These are phyloP conservation scores for Ettlia oleoabundans DNA, from an alignment of 139 green algal genomes.

Conservation along the genomic window DNA sequence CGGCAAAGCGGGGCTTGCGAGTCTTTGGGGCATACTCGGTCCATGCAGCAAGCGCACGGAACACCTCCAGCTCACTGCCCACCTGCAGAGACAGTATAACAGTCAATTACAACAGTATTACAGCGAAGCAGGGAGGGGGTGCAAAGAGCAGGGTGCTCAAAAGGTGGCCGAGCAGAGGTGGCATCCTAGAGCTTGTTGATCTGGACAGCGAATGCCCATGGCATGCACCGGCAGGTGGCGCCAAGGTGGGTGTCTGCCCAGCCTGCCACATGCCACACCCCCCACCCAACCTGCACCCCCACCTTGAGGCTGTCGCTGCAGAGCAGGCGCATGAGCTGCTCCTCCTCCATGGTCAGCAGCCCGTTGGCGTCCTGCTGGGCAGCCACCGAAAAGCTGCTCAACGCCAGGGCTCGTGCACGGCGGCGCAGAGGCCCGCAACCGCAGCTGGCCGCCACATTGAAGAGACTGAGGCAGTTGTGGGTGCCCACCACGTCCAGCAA, in stretches of 20 bases:
- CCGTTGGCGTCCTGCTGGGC: conserved; percentile 14
- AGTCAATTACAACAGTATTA: too few species aligned
- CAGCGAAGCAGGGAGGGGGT: too few species aligned
- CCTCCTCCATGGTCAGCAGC: conserved; percentile 16
- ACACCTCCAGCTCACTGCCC: conserved; percentile 34
- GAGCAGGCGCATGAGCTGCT: conserved; percentile 27
- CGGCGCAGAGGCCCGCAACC: conserved; percentile 17
- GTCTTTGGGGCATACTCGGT: conserved; percentile 6
- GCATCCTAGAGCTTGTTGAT: too few species aligned
- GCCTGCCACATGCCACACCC: background rate
- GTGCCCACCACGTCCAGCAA: conserved; percentile 24
- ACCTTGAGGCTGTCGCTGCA: conserved; percentile 38
- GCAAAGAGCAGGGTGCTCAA: too few species aligned
- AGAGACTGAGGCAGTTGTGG: conserved; percentile 34
- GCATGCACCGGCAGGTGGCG: too few species aligned
- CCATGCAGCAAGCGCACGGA: conserved; percentile 41
- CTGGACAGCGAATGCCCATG: too few species aligned
- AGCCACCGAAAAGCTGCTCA: conserved; percentile 11
- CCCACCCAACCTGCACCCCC: background rate
- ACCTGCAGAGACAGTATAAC: too few species aligned
- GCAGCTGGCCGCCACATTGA: conserved; percentile 5
- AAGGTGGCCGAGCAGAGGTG: too few species aligned
- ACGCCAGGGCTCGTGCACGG: background rate
- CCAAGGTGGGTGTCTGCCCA: background rate
- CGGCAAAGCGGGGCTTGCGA: conserved; percentile 17